Conservation (phyloP, 768 basidiomycete genomes). For the Kwoniella bestiolae region DNA sequence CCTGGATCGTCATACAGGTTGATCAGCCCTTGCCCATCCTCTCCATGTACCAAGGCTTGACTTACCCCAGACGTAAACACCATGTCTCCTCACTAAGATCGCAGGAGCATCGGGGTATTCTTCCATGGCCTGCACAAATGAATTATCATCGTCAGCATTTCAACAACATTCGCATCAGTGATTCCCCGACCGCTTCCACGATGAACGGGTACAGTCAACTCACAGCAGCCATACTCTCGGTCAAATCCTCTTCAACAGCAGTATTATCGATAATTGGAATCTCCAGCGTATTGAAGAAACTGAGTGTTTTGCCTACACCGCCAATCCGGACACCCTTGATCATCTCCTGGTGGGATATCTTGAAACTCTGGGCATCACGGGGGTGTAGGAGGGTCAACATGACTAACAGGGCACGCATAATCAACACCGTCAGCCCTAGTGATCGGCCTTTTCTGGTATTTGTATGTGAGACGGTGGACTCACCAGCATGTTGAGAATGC, state of each 20-base stretch:
- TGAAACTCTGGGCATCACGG: conserved; percentile 65
- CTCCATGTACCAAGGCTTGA: conserved; percentile 9
- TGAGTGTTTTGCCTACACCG: conserved; percentile 74
- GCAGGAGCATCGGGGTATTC: conserved; percentile 78
- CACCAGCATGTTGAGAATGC: conserved; percentile 75
- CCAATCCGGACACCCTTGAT: conserved; percentile 83
- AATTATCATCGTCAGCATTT: neutral
- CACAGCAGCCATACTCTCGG: conserved; percentile 78
- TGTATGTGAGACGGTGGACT: too few relatives aligned
- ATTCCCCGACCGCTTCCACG: neutral
- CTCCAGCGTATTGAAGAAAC: conserved; percentile 81
- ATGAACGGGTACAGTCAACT: conserved; percentile 14
- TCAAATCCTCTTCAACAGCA: conserved; percentile 84
- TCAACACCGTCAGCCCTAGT: too few relatives aligned
- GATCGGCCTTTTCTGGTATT: too few relatives aligned
- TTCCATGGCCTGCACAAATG: conserved; percentile 75
- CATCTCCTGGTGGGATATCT: conserved; percentile 92
- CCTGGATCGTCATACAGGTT: conserved; percentile 20
- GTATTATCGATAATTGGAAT: conserved; percentile 91
- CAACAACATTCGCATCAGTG: too few relatives aligned
- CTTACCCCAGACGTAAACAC: conserved; percentile 84
- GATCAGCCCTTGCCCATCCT: too few relatives aligned
- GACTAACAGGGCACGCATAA: conserved; percentile 60
- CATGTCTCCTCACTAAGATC: conserved; percentile 76
- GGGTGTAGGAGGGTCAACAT: conserved; percentile 78